Conservation (phyloP, 2,329 filamentous ascomycete species). For the Colletotrichum kahawae region DNA sequence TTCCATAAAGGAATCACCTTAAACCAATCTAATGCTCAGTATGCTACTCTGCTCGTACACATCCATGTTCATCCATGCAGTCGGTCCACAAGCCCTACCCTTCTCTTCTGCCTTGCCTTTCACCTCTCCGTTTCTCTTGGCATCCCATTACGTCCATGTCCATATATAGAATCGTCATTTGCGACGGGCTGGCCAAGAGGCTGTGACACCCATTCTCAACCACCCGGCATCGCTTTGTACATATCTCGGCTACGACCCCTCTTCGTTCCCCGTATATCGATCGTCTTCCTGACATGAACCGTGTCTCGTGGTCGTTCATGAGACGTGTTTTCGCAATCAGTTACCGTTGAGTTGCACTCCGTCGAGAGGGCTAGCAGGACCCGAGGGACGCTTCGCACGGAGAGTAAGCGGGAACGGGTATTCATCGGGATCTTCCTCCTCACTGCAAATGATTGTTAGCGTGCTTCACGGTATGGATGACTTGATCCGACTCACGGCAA, state of each 20-base stretch:
- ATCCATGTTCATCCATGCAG: slow-evolving; percentile 14
- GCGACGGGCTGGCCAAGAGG: not conserved
- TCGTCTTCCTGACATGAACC: not conserved
- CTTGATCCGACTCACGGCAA: slow-evolving; percentile 77
- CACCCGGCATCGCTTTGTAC: not conserved
- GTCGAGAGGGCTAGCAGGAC: slow-evolving; percentile 45
- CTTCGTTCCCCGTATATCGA: not conserved
- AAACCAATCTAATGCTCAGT: slow-evolving; percentile 22
- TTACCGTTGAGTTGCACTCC: slow-evolving; percentile 36
- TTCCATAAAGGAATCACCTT: not conserved
- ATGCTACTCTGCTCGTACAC: slow-evolving; percentile 22
- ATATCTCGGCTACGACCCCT: not conserved
- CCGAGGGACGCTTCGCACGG: slow-evolving; percentile 54
- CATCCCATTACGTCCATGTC: slow-evolving; percentile 16
- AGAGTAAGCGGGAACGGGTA: slow-evolving; percentile 66
- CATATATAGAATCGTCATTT: slow-evolving; percentile 17
- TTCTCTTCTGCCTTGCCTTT: not conserved
- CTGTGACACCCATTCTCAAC: not conserved
- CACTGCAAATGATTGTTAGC: slow-evolving; percentile 57
- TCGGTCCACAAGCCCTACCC: not conserved
- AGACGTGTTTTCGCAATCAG: not conserved
- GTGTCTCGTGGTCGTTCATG: not conserved
- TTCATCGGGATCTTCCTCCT: slow-evolving; percentile 89
- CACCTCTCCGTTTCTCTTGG: not conserved
- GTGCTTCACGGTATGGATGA: not conserved